These are phyloP conservation scores for Penicillium rolfsii DNA, from an alignment of 2,329 filamentous ascomycete species.

Conservation along the genomic window DNA sequence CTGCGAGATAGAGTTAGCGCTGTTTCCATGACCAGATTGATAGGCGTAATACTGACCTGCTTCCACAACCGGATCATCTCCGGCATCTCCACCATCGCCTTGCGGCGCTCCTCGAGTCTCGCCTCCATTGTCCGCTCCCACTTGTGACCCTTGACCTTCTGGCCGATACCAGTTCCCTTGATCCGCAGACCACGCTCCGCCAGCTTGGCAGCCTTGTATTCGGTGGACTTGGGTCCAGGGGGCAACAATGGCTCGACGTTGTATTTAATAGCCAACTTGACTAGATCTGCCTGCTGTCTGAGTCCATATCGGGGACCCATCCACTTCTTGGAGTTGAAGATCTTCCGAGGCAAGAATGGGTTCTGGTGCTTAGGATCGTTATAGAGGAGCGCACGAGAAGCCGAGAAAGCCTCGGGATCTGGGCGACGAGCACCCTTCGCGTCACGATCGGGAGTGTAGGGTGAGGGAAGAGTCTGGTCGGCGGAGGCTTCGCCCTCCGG, in stretches of 20 bases:
- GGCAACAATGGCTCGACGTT: conserved; percentile 82
- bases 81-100: conserved; percentile 95
- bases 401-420: conserved; percentile 36
- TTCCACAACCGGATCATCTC: conserved; percentile 92
- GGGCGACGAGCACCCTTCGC: conserved; percentile 46
- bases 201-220: conserved; percentile 66
- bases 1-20: conserved; percentile 50
- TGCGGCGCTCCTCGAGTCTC: conserved; percentile 82
- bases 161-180: conserved; percentile 89
- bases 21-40: conserved; percentile 1
- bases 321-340: conserved; percentile 79
- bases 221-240: conserved; percentile 73
- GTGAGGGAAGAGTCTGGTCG: conserved; percentile 37
- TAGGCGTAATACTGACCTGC: conserved; percentile 62
- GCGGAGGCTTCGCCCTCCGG: conserved; percentile 27
- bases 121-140: conserved; percentile 85
- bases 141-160: conserved; percentile 92
- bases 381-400: conserved; percentile 40
- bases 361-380: conserved; percentile 61
- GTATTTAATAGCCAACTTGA: conserved; percentile 78
- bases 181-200: conserved; percentile 80
- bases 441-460: conserved; percentile 47
- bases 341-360: conserved; percentile 80
- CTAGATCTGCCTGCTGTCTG: conserved; percentile 84
- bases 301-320: conserved; percentile 81